Percentiles rank a stretch among this genome's conserved stretches.
Conservation (phyloP, 352 stramenopile genomes). For the Globisporangium ultimum region DNA sequence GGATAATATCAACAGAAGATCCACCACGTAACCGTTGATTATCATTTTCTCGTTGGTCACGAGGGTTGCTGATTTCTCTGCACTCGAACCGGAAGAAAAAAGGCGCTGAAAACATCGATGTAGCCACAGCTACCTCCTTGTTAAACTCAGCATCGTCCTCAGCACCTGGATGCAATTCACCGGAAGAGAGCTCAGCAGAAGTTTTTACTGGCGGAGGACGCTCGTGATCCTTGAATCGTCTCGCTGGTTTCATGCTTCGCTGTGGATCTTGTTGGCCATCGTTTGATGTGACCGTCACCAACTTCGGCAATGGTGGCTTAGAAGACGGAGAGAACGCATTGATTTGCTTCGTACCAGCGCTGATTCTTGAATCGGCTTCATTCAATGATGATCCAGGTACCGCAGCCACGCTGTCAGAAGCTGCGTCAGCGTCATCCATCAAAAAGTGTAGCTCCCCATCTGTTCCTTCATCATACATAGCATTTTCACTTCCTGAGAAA, state of each 20-base stretch:
- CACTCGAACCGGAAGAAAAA: slow-evolving; percentile 88
- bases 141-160: slow-evolving; percentile 83
- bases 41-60: slow-evolving; percentile 7
- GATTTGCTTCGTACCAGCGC: not conserved
- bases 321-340: slow-evolving; percentile 12
- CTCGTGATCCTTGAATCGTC: slow-evolving; percentile 10
- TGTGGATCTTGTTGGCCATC: not conserved
- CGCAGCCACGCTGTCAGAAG: slow-evolving; percentile 11
- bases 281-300: not conserved
- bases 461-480: slow-evolving; percentile 49
- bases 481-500: slow-evolving; percentile 65
- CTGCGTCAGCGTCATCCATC: slow-evolving; percentile 51
- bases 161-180: slow-evolving; percentile 31
- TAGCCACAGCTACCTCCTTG: slow-evolving; percentile 79
- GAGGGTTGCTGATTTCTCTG: slow-evolving; percentile 40
- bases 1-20: slow-evolving; percentile 10
- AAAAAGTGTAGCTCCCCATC: slow-evolving; percentile 59
- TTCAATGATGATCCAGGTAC: not conserved
- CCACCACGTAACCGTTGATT: not conserved
- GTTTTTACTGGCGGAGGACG: slow-evolving; percentile 26
- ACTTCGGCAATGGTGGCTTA: slow-evolving; percentile 15
- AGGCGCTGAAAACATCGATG: slow-evolving; percentile 76
- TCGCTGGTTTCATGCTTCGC: not conserved
- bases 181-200: slow-evolving; percentile 18
- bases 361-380: not conserved